Evolutionary conservation across 1,284 basidiomycete species (phyloP).

Genomic region (Trichosporon sp.): DNA sequence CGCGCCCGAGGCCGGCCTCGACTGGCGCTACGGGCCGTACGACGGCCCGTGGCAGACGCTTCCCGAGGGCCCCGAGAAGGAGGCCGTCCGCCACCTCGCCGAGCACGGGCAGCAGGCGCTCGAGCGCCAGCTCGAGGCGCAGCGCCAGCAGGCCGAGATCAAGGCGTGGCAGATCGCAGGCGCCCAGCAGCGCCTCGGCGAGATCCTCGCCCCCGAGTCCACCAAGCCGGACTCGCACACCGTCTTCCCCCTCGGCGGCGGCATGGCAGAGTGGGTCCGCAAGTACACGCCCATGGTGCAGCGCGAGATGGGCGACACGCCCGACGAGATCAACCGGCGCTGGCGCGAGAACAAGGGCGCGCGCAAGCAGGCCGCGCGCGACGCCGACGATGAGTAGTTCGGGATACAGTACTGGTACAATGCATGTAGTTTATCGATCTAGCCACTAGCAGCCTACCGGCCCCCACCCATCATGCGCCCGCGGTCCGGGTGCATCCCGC

Average conservation of each 20-base stretch:
- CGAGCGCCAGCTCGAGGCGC: slow-evolving; percentile 34
- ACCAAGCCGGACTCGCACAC: not conserved
- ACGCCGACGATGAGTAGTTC: slow-evolving; percentile 14
- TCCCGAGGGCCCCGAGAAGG: slow-evolving; percentile 15
- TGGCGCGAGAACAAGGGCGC: slow-evolving; percentile 56
- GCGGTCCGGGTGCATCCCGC: slow-evolving; percentile 77
- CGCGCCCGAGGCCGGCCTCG: slow-evolving; percentile 56
- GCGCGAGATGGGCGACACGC: slow-evolving; percentile 63
- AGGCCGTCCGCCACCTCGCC: slow-evolving; percentile 17
- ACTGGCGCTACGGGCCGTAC: slow-evolving; percentile 67
- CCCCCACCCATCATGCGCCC: slow-evolving; percentile 66
- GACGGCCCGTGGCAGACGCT: slow-evolving; percentile 38
- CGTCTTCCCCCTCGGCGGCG: slow-evolving; percentile 68
- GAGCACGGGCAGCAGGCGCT: slow-evolving; percentile 34
- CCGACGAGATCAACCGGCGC: slow-evolving; percentile 68
- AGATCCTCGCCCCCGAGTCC: not conserved
- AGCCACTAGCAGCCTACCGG: not conserved
- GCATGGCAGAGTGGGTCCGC: slow-evolving; percentile 58
- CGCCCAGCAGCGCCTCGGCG: slow-evolving; percentile 21
- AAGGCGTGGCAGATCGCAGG: slow-evolving; percentile 60
- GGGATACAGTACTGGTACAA: slow-evolving; percentile 6
- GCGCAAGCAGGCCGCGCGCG: slow-evolving; percentile 7
- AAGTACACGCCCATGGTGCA: slow-evolving; percentile 65
- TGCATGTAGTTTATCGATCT: slow-evolving; percentile 5
- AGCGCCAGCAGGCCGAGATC: slow-evolving; percentile 45